Evolutionary conservation across 2,329 filamentous ascomycete genomes (phyloP), one percentile per base, ranked within the genome.

Genomic region (Epichloe baconii): DNA sequence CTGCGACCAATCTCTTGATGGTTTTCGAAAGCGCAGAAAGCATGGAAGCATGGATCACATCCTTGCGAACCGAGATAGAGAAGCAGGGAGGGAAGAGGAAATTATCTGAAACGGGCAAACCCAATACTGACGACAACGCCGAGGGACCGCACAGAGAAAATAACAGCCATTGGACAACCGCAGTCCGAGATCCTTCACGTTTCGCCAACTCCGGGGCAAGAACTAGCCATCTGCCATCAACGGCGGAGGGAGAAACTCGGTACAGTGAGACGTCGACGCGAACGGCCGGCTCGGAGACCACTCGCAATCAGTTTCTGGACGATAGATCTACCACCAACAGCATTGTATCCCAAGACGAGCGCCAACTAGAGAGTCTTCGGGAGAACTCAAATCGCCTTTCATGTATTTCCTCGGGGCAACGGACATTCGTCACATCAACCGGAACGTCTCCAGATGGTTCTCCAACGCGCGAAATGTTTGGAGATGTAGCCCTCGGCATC

Each of bases 31-130:
- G 71, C 54, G 81, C 83, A 2, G 79, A 84, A 55, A 82, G 86
- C 44, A 86, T 91, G 84, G 83, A 88, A 53, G 69, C 71, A 43
- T 93, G 87, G 87, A 79, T 91, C 62, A 73, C 75, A 1, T 72
- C 76, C 0, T 69, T 91, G 34, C 77, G 86, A 40, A 75, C 75
- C 50, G 82, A 86, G 60, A 89, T 91, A 48, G 82, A 87, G 58
- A 71, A 72, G 5, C 67, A 86, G 7, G 84, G 85, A 31, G 85
- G 85, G 17, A 83, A 78, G 68, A 82, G 78, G 63, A 72, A 73
- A 51, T 63, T 78, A 23, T 77, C 79, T 0, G 80, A 85, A 60
- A 82, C 76, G 4, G 80, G 79, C 40, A 72, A 68, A 53, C 71
- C 72, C 0, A 75, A 75, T 54, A 53, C 59, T 4, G 72, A 73